Conservation (phyloP, 2,329 filamentous ascomycete species). For the Anisogramma anomala region DNA sequence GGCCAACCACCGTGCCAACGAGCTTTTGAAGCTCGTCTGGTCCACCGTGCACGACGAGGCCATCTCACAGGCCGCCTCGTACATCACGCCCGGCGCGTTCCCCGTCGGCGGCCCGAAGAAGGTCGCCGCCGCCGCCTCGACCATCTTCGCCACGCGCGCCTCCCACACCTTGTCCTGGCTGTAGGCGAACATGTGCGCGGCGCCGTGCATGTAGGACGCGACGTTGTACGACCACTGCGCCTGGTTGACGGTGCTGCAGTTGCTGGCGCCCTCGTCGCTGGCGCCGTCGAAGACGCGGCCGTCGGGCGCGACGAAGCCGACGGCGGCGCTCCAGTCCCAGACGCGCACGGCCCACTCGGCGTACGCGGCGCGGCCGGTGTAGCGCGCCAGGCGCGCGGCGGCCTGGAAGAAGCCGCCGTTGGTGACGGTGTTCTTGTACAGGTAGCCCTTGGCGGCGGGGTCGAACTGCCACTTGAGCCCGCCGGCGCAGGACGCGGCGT, state of each 20-base stretch:
- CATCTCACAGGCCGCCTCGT: slow-evolving; percentile 41
- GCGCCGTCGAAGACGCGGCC: slow-evolving; percentile 39
- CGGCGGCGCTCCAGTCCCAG: slow-evolving; percentile 41
- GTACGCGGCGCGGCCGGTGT: slow-evolving; percentile 53
- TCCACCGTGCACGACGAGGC: slow-evolving; percentile 41
- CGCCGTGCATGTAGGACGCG: slow-evolving; percentile 33
- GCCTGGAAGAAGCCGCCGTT: slow-evolving; percentile 38
- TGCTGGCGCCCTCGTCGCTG: slow-evolving; percentile 33
- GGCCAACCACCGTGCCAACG: slow-evolving; percentile 39
- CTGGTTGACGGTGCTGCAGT: slow-evolving; percentile 32
- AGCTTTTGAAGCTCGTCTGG: slow-evolving; percentile 47
- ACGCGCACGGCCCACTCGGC: slow-evolving; percentile 44
- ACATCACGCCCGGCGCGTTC: slow-evolving; percentile 31
- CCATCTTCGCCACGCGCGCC: slow-evolving; percentile 36
- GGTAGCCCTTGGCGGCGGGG: slow-evolving; percentile 60
- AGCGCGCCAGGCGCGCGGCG: slow-evolving; percentile 49
- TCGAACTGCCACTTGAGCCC: slow-evolving; percentile 75
- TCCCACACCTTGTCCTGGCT: slow-evolving; percentile 32
- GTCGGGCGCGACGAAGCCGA: slow-evolving; percentile 32
- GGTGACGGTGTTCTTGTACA: slow-evolving; percentile 35
- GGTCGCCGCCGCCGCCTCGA: slow-evolving; percentile 32
- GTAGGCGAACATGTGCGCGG: slow-evolving; percentile 32
- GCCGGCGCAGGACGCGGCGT: slow-evolving; percentile 51
- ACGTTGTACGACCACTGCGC: slow-evolving; percentile 41
- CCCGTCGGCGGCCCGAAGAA: slow-evolving; percentile 32